phyloP scores from a whole-genome alignment of 2,329 filamentous ascomycete genomes.

The Elsinoe necatrix region DNA sequence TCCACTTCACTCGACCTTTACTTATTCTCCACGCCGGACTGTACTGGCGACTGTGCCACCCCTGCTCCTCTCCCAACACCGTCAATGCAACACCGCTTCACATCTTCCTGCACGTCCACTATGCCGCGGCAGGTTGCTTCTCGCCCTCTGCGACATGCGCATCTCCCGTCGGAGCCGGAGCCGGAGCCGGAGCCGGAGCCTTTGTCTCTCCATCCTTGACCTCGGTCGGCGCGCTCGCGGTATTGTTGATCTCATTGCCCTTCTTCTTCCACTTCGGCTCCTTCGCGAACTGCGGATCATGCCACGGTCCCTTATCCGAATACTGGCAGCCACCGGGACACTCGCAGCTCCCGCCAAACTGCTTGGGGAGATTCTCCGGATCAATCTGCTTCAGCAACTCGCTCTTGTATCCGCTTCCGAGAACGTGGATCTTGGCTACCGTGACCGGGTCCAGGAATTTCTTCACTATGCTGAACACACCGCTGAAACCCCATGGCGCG shows the following conservation, averaged over 20 bases:
- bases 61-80: slow-evolving; percentile 1
- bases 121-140: slow-evolving; percentile 19
- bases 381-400: slow-evolving; percentile 80
- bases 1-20: not conserved
- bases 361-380: slow-evolving; percentile 77
- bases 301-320: slow-evolving; percentile 88
- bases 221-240: slow-evolving; percentile 26
- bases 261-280: slow-evolving; percentile 45
- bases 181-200: slow-evolving; percentile 20
- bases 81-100: not conserved
- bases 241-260: slow-evolving; percentile 25
- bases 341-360: slow-evolving; percentile 74
- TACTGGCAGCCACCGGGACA: slow-evolving; percentile 76
- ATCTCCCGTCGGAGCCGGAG: slow-evolving; percentile 20
- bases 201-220: slow-evolving; percentile 20
- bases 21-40: not conserved
- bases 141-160: slow-evolving; percentile 18
- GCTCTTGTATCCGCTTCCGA: slow-evolving; percentile 71
- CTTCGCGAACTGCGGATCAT: slow-evolving; percentile 58
- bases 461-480: slow-evolving; percentile 79
- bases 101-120: not conserved
- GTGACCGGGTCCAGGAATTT: slow-evolving; percentile 95
- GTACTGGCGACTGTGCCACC: not conserved
- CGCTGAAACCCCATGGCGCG: slow-evolving; percentile 88
- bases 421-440: slow-evolving; percentile 87